phyloP scores from a whole-genome alignment of 73 alveolate species.

The Symbiodinium pilosum region DNA sequence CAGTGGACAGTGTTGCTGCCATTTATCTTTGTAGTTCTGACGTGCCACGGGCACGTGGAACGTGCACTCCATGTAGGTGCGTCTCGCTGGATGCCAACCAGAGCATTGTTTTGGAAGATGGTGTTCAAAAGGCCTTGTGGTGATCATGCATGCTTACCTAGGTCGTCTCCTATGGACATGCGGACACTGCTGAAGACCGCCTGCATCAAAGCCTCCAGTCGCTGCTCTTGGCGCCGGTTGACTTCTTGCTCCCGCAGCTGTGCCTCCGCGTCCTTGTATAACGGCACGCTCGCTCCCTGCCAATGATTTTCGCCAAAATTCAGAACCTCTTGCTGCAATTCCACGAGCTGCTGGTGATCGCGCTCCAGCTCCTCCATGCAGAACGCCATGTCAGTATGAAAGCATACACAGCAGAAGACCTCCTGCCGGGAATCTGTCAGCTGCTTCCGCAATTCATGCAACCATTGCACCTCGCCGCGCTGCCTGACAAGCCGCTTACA shows the following conservation, averaged over 20 bases:
- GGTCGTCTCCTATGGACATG: too few relatives aligned
- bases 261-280: background rate
- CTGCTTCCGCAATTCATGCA: constrained; percentile 49
- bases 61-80: too few relatives aligned
- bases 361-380: constrained; percentile 43
- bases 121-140: too few relatives aligned
- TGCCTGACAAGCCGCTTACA: background rate
- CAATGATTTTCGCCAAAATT: background rate
- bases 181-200: background rate
- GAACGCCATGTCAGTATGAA: too few relatives aligned
- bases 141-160: too few relatives aligned
- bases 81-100: too few relatives aligned
- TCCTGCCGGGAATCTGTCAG: constrained; percentile 66
- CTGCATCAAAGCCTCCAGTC: constrained; percentile 65
- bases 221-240: constrained; percentile 44
- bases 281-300: background rate
- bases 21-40: too few relatives aligned
- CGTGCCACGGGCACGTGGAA: too few relatives aligned
- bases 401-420: background rate
- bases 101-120: too few relatives aligned
- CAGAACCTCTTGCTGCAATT: constrained; percentile 29
- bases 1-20: too few relatives aligned
- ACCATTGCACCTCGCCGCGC: constrained; percentile 81
- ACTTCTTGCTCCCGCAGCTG: constrained; percentile 33
- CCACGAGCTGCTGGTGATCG: constrained; percentile 69